phyloP scores from a whole-genome alignment of 352 stramenopile genomes.

The Saprolegnia diclina region DNA sequence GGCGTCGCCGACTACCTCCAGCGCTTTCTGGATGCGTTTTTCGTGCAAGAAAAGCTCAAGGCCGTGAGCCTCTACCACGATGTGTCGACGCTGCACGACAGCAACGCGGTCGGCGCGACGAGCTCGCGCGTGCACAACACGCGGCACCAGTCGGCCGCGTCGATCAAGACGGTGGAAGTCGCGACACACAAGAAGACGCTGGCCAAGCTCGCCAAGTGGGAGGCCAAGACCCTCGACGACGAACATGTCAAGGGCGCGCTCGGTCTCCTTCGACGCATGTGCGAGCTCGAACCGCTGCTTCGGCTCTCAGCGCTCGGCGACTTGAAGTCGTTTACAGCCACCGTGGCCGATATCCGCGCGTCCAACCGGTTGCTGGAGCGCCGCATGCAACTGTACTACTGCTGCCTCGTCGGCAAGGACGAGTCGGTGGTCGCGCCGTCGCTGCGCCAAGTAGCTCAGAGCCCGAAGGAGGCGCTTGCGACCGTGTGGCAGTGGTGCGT shows the following conservation, averaged over 20 bases:
- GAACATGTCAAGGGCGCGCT: constrained; percentile 27
- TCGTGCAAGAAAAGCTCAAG: constrained; percentile 29
- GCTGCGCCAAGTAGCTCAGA: constrained; percentile 48
- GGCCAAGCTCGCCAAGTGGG: neutral
- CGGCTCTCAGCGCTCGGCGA: constrained; percentile 49
- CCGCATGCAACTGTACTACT: constrained; percentile 82
- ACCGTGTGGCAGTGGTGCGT: constrained; percentile 83
- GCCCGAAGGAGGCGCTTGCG: constrained; percentile 52
- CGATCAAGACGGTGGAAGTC: neutral
- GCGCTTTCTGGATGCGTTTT: constrained; percentile 69
- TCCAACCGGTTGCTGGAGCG: constrained; percentile 63
- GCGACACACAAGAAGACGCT: constrained; percentile 11
- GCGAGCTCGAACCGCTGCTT: constrained; percentile 44
- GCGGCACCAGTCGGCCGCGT: neutral
- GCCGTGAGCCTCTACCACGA: constrained; percentile 24
- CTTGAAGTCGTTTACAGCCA: constrained; percentile 34
- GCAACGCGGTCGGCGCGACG: neutral
- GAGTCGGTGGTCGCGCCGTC: constrained; percentile 38
- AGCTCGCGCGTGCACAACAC: constrained; percentile 9
- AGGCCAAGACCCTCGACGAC: constrained; percentile 6
- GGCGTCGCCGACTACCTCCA: constrained; percentile 72
- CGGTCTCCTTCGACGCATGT: constrained; percentile 50
- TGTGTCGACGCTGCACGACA: neutral
- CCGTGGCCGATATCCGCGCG: constrained; percentile 41
- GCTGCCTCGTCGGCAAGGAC: constrained; percentile 44